Conservation (phyloP, 177 flowering plant species). For the Vitis hybrid region DNA sequence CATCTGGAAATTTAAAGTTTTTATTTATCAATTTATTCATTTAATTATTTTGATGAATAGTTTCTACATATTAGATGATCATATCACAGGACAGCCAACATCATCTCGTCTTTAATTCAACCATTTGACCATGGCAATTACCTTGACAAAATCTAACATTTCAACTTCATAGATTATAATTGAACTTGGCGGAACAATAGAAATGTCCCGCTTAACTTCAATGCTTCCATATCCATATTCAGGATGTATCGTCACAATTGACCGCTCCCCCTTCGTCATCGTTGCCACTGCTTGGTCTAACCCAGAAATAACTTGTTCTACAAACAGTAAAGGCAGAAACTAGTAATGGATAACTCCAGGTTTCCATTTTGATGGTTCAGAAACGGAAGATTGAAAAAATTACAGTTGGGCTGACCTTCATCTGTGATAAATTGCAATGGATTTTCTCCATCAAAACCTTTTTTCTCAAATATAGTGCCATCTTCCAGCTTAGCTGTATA, state of each 20-base stretch:
- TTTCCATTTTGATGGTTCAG: neutral
- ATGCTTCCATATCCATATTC: conserved; percentile 59
- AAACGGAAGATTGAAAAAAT: neutral
- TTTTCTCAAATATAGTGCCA: conserved; percentile 64
- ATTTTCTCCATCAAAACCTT: conserved; percentile 47
- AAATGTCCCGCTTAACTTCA: conserved; percentile 51
- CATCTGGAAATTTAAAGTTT: neutral
- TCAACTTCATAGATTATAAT: conserved; percentile 58
- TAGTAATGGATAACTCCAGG: conserved; percentile 1
- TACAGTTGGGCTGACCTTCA: conserved; percentile 49
- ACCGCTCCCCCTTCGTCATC: conserved; percentile 68
- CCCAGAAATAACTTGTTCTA: conserved; percentile 70
- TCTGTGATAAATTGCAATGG: conserved; percentile 51
- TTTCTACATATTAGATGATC: neutral
- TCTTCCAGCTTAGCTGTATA: conserved; percentile 59
- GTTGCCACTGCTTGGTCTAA: conserved; percentile 61
- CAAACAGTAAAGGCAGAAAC: conserved; percentile 11
- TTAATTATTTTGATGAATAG: neutral
- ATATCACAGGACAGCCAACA: neutral
- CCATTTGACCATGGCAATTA: conserved; percentile 19
- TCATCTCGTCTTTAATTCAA: neutral
- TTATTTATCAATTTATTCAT: neutral
- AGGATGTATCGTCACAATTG: conserved; percentile 45
- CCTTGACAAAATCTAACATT: conserved; percentile 63
- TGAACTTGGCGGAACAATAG: conserved; percentile 53